Percentiles rank a stretch among this genome's conserved stretches.
Evolutionary conservation across 345 rosid genomes (phyloP).

Genomic region (Gossypium australe): DNA sequence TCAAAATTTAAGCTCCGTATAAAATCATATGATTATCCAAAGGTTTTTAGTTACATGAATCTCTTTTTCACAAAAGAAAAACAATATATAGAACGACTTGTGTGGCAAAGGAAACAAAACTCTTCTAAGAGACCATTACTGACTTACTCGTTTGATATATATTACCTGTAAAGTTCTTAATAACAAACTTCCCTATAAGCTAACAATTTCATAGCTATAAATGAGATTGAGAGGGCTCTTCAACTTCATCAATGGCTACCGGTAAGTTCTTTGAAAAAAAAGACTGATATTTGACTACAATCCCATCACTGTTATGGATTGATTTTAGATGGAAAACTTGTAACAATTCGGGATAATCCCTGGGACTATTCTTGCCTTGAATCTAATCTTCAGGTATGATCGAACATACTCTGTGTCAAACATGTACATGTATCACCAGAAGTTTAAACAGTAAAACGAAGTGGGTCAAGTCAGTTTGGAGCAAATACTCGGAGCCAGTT

Average conservation of each 20-base stretch:
- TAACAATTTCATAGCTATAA: neutral
- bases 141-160: neutral
- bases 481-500: neutral
- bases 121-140: neutral
- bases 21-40: too few species aligned
- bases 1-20: too few species aligned
- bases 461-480: neutral
- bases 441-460: neutral
- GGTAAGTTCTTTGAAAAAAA: constrained; percentile 7
- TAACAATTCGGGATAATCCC: constrained; percentile 42
- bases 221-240: neutral
- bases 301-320: neutral
- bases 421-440: too few species aligned
- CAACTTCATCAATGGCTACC: neutral
- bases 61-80: too few species aligned
- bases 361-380: constrained; percentile 25
- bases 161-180: neutral
- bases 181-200: neutral
- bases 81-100: too few species aligned
- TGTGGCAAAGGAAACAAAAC: neutral
- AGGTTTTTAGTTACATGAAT: too few species aligned
- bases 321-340: constrained; percentile 22
- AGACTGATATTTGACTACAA: neutral
- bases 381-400: constrained; percentile 29
- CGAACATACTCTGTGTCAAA: too few species aligned